Percentiles rank a stretch among this genome's conserved stretches.
phyloP scores from a whole-genome alignment of 2,329 filamentous ascomycete genomes.

The Anisogramma anomala region DNA sequence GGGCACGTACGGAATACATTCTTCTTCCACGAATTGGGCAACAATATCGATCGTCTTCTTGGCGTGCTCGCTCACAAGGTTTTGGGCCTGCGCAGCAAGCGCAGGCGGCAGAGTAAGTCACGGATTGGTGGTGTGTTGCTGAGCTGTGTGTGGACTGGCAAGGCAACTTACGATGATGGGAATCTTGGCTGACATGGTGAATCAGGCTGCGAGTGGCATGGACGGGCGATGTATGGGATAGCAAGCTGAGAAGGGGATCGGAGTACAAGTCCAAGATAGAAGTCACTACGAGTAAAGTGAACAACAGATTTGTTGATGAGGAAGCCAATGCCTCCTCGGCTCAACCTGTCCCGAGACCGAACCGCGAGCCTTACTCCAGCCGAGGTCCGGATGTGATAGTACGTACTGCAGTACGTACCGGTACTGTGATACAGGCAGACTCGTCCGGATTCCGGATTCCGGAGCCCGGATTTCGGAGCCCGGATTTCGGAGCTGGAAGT shows the following conservation, averaged over 20 bases:
- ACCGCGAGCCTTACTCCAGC: no score
- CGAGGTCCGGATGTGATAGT: no score
- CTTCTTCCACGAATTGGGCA: constrained; percentile 92
- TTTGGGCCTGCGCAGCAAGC: constrained; percentile 27
- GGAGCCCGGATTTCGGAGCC: no score
- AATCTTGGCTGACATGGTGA: constrained; percentile 18
- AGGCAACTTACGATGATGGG: constrained; percentile 20
- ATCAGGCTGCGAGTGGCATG: not conserved
- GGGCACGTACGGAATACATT: constrained; percentile 64
- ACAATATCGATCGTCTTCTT: constrained; percentile 77
- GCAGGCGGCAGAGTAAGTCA: constrained; percentile 9
- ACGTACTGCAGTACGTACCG: no score
- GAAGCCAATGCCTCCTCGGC: no score
- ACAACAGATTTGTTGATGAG: no score
- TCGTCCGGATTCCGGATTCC: no score
- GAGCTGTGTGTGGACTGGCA: no score
- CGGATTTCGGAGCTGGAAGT: constrained; percentile 7
- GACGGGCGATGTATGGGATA: not conserved
- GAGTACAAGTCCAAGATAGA: not conserved
- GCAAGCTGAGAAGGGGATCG: not conserved
- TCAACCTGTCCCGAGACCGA: no score
- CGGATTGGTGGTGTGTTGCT: not conserved
- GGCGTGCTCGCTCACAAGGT: constrained; percentile 69
- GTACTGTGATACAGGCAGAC: no score
- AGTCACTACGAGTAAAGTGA: not conserved